phyloP scores from a whole-genome alignment of 495 filamentous ascomycete species.

The Penicillium psychrofluorescens region DNA sequence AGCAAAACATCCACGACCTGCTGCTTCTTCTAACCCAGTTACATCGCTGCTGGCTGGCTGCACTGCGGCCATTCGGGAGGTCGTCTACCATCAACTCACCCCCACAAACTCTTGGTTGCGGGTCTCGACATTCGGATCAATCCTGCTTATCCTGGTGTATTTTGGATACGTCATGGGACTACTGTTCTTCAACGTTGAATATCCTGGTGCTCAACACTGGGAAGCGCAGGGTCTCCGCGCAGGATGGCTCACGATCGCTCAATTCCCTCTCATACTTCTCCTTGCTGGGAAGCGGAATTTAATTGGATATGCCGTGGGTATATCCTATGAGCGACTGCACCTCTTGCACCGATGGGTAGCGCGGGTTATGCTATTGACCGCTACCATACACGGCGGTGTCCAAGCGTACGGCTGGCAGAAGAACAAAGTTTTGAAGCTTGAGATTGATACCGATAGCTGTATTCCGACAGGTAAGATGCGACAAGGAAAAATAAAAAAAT shows the following conservation, averaged over 20 bases:
- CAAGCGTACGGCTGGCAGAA: constrained; percentile 60
- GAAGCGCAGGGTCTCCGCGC: constrained; percentile 71
- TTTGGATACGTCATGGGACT: constrained; percentile 6
- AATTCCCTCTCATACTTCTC: constrained; percentile 74
- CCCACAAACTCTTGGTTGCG: constrained; percentile 3
- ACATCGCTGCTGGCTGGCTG: constrained; percentile 1
- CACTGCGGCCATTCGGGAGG: constrained; percentile 3
- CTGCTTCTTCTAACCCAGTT: constrained; percentile 1
- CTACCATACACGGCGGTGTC: constrained; percentile 66
- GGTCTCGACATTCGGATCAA: constrained; percentile 3
- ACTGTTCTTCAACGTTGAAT: not conserved
- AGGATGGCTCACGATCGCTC: constrained; percentile 70
- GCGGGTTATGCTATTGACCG: constrained; percentile 65
- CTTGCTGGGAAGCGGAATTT: constrained; percentile 74
- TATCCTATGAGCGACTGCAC: constrained; percentile 68
- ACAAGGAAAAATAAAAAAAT: constrained; percentile 58
- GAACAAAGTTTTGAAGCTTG: too few species aligned
- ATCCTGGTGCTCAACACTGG: constrained; percentile 38
- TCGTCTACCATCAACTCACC: constrained; percentile 6
- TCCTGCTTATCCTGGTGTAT: constrained; percentile 3
- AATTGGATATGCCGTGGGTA: constrained; percentile 59
- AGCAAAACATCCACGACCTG: not conserved
- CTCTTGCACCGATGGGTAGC: constrained; percentile 82
- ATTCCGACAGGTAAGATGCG: too few species aligned
- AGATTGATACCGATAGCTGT: too few species aligned